Evolutionary conservation across 2,329 filamentous ascomycete species (phyloP).

Genomic region (Clathrospora elynae): DNA sequence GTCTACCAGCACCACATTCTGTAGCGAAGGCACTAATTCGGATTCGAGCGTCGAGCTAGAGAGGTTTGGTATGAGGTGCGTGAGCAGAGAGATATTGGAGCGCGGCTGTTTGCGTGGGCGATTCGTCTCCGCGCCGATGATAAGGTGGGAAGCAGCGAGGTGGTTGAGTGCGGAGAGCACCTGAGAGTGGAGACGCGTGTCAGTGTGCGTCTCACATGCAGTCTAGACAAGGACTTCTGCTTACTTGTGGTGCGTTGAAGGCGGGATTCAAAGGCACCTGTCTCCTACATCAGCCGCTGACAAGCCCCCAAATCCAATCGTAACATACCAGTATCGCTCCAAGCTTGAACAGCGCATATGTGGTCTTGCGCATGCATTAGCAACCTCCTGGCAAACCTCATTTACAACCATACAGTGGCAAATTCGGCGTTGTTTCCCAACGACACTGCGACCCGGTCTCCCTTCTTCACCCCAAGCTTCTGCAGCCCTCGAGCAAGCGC

Average conservation of each 20-base stretch:
- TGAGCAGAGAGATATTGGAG: conserved; percentile 63
- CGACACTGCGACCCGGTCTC: conserved; percentile 82
- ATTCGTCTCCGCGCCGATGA: conserved; percentile 88
- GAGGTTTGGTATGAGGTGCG: conserved; percentile 59
- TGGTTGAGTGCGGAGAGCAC: conserved; percentile 78
- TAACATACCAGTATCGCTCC: conserved; percentile 77
- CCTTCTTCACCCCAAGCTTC: conserved; percentile 75
- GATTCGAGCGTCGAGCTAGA: conserved; percentile 55
- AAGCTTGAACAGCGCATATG: conserved; percentile 90
- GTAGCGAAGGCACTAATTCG: conserved; percentile 69
- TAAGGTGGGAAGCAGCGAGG: conserved; percentile 71
- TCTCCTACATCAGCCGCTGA: conserved; percentile 1
- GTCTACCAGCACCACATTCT: conserved; percentile 75
- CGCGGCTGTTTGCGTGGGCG: conserved; percentile 68
- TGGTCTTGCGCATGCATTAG: conserved; percentile 52
- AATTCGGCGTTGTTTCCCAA: conserved; percentile 86
- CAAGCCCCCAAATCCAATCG: too few species aligned
- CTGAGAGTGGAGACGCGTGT: too few species aligned
- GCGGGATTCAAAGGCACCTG: conserved; percentile 87
- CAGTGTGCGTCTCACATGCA: too few species aligned
- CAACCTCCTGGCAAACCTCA: background rate
- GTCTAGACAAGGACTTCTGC: too few species aligned
- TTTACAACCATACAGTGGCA: conserved; percentile 63
- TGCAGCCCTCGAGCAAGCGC: conserved; percentile 72
- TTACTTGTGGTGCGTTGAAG: conserved; percentile 78